Evolutionary conservation across 2,329 filamentous ascomycete genomes (phyloP), one percentile per base, ranked within the genome.

Genomic region (Aspergillus ochraceoroseus): DNA sequence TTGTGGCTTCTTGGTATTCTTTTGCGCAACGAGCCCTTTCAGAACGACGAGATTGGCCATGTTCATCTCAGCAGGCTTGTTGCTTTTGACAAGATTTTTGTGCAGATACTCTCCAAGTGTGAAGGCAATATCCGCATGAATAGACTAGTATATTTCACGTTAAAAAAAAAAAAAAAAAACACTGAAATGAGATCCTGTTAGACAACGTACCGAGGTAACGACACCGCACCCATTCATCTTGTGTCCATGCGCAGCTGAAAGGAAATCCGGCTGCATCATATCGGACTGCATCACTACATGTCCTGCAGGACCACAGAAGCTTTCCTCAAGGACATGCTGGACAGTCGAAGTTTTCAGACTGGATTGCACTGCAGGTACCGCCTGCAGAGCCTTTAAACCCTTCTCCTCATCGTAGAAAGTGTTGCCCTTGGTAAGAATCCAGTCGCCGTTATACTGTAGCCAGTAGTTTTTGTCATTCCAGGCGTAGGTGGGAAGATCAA

Each of bases 391-490:
- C 20, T 32, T 43, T 22, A 37, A 12, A 5, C 8, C 18, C 19
- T 29, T 36, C 29, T 38, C 41, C 6, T 18, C 19, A 13, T 32
- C 35, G 7, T 44, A 39, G 18, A 38, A 38, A 3, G 34, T 38
- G 19, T 83, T 76, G 40, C 72, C 81, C 70, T 88, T 88, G 46
- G 74, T 79, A 25, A 87, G 65, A 20, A 72, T 77, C 81, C 83
- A 88, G 61, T 87, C 80, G 46, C 85, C 82, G 47, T 73, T 70
- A 60, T 85, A 85, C 56, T 80, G 77, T 12, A 85, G 71, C 81
- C 81, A 85, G 65, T 86, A 85, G 51, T 77, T 79, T 70, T 85
- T 85, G 47, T 77, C 69, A 55, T 87, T 80, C 59, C 82, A 87
- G 1, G 72, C 72, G 56, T 87, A 87, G 0, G 75, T 73, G 2